Evolutionary conservation across 192 early-diverging fungal species (phyloP).

Genomic region (Linnemannia schmuckeri): DNA sequence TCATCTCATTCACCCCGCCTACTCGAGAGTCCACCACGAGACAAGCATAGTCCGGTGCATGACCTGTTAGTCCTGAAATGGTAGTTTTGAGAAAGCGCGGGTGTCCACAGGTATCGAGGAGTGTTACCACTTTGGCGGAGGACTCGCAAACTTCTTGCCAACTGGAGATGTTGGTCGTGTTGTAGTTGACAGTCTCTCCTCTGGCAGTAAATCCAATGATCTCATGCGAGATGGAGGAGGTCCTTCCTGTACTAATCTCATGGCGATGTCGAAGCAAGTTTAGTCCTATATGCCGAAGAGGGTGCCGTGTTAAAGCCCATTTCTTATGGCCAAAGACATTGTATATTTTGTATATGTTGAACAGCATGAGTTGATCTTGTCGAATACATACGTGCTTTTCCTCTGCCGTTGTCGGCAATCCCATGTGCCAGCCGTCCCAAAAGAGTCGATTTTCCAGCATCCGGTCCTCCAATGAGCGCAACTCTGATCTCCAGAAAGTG

Average conservation of each 20-base stretch:
- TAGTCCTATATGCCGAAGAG: constrained; percentile 57
- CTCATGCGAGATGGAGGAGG: constrained; percentile 89
- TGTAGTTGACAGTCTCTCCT: constrained; percentile 83
- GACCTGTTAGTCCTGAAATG: constrained; percentile 90
- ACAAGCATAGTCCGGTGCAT: constrained; percentile 90
- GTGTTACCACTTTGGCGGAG: constrained; percentile 83
- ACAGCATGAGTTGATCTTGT: background rate
- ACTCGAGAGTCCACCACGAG: constrained; percentile 82
- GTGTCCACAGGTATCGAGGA: constrained; percentile 92
- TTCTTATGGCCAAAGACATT: background rate
- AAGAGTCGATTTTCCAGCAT: constrained; percentile 89
- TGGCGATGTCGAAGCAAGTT: constrained; percentile 92
- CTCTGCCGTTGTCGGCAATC: constrained; percentile 88
- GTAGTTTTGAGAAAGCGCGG: constrained; percentile 93
- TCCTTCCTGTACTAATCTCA: constrained; percentile 92
- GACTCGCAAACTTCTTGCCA: constrained; percentile 87
- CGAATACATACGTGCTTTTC: constrained; percentile 68
- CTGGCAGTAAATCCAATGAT: constrained; percentile 86
- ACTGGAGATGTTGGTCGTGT: constrained; percentile 67
- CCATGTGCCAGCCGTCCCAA: constrained; percentile 86
- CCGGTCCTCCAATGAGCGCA: constrained; percentile 85
- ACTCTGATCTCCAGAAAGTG: constrained; percentile 86
- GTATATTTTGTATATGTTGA: background rate
- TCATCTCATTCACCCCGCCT: constrained; percentile 73
- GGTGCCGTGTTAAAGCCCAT: background rate